Evolutionary conservation across 2,329 filamentous ascomycete species (phyloP), one percentile per base, ranked within the genome.

Genomic region (Thermothelomyces thermophilus): DNA sequence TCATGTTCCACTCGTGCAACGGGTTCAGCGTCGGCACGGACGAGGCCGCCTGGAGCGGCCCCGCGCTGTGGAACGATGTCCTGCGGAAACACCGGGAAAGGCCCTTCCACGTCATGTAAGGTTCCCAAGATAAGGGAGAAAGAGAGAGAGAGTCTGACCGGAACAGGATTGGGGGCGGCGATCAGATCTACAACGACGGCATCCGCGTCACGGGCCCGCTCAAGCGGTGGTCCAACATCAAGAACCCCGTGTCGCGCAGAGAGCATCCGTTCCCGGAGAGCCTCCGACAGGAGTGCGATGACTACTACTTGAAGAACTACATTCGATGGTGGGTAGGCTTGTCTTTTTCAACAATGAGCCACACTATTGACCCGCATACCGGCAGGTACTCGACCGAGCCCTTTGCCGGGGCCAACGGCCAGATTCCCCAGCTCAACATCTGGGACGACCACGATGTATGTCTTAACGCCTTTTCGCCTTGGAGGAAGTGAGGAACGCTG

Each of bases 1-100:
- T 96, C 64, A 95, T 97, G 88, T 98, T 96, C 69, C 87, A 96
- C 72, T 95, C 88, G 50, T 96, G 93, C 72, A 98, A 98, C 67
- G 94, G 93, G 14, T 98, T 98, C 72, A 91, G 87, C 58, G 77
- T 93, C 34, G 87, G 86, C 47, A 91, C 89, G 3, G 86, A 95
- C 65, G 82, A 93, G 53, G 82, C 87, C 43, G 83, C 84, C 36
- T 95, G 90, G 73, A 91, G 86, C 62, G 93, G 93, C 0, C 86
- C 89, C n/a, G 88, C 88, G 4, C 71, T 98, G 50, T 98, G 93
- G 93, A 88, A 93, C 62, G 91, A 98, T 64, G 90, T 97, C 9
- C 68, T 90, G 58, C 86, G 94, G 59, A 83, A 73, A 51, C 93
- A 98, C 64, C 79, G 83, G 51, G 82, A 80, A 53, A 73, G 76